Conservation (phyloP, 331 rosid genomes). For the Malus hybrid region DNA sequence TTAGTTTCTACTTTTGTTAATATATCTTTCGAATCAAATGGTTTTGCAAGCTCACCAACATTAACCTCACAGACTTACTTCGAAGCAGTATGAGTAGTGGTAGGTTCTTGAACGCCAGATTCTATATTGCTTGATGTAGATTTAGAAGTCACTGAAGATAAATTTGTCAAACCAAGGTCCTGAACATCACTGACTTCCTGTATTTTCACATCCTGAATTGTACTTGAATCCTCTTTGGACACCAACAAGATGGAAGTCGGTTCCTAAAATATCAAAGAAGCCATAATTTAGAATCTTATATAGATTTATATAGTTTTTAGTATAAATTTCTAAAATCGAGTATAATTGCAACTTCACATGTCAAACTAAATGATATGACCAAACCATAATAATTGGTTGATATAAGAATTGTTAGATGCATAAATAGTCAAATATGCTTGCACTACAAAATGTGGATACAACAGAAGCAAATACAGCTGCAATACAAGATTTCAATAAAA, state of each 20-base stretch:
- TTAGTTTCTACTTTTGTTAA: not conserved
- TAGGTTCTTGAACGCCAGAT: not conserved
- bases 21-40: not conserved
- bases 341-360: not conserved
- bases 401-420: not conserved
- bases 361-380: not conserved
- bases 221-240: not conserved
- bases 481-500: not conserved
- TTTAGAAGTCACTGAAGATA: not conserved
- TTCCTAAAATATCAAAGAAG: conserved; percentile 2
- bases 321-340: not conserved
- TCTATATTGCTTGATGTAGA: not conserved
- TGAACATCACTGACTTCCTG: not conserved
- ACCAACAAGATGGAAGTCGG: not conserved
- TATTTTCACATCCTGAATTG: not conserved
- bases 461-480: not conserved
- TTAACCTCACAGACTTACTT: not conserved
- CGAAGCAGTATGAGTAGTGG: not conserved
- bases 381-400: not conserved
- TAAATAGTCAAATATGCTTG: not conserved
- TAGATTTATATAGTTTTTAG: not conserved
- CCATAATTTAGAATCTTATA: not conserved
- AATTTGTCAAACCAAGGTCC: not conserved
- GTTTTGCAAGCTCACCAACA: not conserved
- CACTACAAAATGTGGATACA: not conserved